phyloP scores from a whole-genome alignment of 495 filamentous ascomycete genomes.

The Daldinia childiae region DNA sequence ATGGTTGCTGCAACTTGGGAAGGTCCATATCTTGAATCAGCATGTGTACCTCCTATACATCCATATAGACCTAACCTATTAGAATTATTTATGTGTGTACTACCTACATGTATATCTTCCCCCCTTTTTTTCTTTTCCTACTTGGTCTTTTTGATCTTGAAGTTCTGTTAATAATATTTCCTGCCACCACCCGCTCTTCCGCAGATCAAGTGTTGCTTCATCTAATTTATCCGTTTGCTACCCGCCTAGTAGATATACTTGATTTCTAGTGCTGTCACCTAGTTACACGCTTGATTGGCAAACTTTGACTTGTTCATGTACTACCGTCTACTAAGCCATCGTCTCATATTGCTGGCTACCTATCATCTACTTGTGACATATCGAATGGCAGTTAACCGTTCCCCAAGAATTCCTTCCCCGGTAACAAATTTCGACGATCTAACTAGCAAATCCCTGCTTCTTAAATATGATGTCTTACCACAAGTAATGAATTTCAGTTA shows the following conservation, averaged over 20 bases:
- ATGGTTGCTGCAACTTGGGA: not conserved
- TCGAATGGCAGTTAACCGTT: slow-evolving; percentile 9
- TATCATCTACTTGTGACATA: slow-evolving; percentile 32
- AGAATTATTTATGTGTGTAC: no score
- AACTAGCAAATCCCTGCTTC: slow-evolving; percentile 17
- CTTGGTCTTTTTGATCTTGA: slow-evolving; percentile 18
- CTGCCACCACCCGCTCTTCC: slow-evolving; percentile 30
- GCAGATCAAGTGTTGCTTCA: slow-evolving; percentile 28
- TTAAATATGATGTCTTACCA: slow-evolving; percentile 25
- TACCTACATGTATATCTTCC: no score
- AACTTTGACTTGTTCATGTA: slow-evolving; percentile 24
- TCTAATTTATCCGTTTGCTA: slow-evolving; percentile 32
- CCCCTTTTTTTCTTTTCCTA: not conserved
- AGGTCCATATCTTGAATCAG: not conserved
- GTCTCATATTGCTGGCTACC: slow-evolving; percentile 22
- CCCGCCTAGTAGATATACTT: slow-evolving; percentile 18
- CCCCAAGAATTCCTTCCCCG: not conserved
- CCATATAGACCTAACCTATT: no score
- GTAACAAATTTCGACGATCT: no score
- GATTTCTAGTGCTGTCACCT: slow-evolving; percentile 5
- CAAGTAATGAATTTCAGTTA: slow-evolving; percentile 8
- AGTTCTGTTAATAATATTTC: slow-evolving; percentile 27
- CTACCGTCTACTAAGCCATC: slow-evolving; percentile 22
- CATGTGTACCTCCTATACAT: not conserved
- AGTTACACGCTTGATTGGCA: slow-evolving; percentile 18